phyloP scores from a whole-genome alignment of 1,139 yeast species.

The Debaryomycetaceae sp. region DNA sequence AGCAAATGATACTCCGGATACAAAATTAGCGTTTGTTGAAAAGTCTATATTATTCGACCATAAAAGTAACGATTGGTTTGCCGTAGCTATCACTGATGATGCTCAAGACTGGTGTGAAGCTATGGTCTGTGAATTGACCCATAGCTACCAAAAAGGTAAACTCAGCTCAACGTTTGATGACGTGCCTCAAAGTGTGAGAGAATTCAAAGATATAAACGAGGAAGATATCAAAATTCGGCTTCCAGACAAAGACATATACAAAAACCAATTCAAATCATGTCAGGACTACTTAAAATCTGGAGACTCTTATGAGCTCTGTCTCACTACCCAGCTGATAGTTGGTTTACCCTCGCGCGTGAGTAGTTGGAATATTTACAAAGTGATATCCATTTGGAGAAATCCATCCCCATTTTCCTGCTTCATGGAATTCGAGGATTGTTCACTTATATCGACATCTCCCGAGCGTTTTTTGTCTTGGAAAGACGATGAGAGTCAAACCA shows the following conservation, averaged over 20 bases:
- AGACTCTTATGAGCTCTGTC: conserved; percentile 90
- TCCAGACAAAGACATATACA: conserved; percentile 58
- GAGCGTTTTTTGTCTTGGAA: conserved; percentile 89
- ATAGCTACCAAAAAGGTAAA: conserved; percentile 2
- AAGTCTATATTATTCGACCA: conserved; percentile 59
- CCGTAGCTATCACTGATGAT: conserved; percentile 37
- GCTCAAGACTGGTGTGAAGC: conserved; percentile 32
- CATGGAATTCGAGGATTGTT: conserved; percentile 68
- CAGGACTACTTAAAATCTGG: conserved; percentile 73
- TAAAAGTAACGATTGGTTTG: conserved; percentile 42
- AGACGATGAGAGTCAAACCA: conserved; percentile 23
- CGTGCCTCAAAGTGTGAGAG: conserved; percentile 27
- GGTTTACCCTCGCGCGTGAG: conserved; percentile 40
- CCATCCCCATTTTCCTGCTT: conserved; percentile 94
- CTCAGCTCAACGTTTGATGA: conserved; percentile 13
- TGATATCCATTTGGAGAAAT: conserved; percentile 59
- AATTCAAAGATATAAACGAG: conserved; percentile 18
- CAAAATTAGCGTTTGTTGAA: conserved; percentile 70
- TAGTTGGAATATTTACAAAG: conserved; percentile 81
- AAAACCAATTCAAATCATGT: conserved; percentile 55
- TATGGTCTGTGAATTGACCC: conserved; percentile 11
- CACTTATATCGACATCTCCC: conserved; percentile 84
- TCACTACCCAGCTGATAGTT: conserved; percentile 75
- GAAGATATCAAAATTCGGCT: conserved; percentile 27
- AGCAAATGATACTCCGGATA: conserved; percentile 53